These are phyloP conservation scores for Colletotrichum theobromicola DNA, from an alignment of 2,329 filamentous ascomycete species.

Conservation along the genomic window DNA sequence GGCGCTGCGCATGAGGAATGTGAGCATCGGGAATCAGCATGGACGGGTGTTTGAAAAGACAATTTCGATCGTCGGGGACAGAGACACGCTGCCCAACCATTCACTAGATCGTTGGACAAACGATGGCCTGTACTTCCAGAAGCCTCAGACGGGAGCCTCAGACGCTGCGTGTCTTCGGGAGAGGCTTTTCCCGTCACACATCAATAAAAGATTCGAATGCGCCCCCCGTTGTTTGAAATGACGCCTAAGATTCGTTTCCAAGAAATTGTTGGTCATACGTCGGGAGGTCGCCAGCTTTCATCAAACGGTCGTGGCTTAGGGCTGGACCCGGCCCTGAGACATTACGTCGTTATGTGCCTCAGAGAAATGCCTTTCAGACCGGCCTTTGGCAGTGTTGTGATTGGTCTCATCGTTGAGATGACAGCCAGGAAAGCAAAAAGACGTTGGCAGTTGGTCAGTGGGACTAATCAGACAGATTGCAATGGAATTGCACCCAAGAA, in stretches of 20 bases:
- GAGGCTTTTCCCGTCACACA: neutral
- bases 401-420: neutral
- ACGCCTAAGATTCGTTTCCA: neutral
- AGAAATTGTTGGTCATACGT: neutral
- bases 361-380: neutral
- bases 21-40: neutral
- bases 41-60: neutral
- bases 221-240: neutral
- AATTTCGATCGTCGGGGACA: neutral
- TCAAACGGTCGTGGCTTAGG: constrained; percentile 14
- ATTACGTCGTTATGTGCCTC: constrained; percentile 7
- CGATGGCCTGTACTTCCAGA: neutral
- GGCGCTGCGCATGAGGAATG: neutral
- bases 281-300: neutral
- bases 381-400: neutral
- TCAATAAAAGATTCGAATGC: neutral
- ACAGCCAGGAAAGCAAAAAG: neutral
- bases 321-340: constrained; percentile 8
- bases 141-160: neutral
- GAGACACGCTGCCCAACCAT: neutral
- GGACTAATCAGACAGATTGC: neutral
- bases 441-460: neutral
- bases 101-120: neutral
- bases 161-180: neutral
- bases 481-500: neutral